phyloP scores from a whole-genome alignment of 352 stramenopile genomes.

The Pythium aquatile region DNA sequence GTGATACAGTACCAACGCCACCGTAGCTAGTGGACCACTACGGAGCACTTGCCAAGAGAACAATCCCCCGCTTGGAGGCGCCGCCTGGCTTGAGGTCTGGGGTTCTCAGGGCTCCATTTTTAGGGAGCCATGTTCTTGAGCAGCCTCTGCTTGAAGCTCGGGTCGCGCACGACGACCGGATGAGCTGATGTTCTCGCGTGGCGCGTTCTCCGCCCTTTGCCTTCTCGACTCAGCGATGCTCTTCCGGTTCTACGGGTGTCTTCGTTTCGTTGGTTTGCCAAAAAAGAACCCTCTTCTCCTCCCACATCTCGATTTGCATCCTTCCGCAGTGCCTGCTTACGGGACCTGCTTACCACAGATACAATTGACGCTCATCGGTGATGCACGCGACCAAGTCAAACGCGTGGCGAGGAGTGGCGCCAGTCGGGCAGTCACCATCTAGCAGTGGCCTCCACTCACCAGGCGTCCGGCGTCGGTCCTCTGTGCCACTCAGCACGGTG shows the following conservation, averaged over 20 bases:
- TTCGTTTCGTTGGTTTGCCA: background rate
- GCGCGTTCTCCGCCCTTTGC: conserved; percentile 1
- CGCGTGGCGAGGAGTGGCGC: background rate
- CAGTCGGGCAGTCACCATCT: background rate
- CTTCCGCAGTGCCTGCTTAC: background rate
- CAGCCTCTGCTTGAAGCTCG: background rate
- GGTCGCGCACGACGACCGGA: background rate
- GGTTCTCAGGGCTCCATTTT: background rate
- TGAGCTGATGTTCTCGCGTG: conserved; percentile 2
- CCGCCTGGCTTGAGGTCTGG: background rate
- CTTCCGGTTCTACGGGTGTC: background rate
- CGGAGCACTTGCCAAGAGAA: background rate
- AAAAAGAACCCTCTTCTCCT: background rate
- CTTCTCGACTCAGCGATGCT: background rate
- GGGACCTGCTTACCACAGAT: background rate
- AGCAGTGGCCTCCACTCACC: background rate
- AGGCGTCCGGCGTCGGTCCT: conserved; percentile 22
- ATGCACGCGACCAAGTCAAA: conserved; percentile 2
- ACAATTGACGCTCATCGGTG: background rate
- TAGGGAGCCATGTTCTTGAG: background rate
- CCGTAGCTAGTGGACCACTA: background rate
- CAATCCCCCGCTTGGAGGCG: background rate
- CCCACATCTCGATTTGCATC: conserved; percentile 6
- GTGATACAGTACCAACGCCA: too few species aligned
- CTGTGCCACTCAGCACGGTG: conserved; percentile 19